Conservation (phyloP, 495 filamentous ascomycete species). For the Lepidopterella palustris region DNA sequence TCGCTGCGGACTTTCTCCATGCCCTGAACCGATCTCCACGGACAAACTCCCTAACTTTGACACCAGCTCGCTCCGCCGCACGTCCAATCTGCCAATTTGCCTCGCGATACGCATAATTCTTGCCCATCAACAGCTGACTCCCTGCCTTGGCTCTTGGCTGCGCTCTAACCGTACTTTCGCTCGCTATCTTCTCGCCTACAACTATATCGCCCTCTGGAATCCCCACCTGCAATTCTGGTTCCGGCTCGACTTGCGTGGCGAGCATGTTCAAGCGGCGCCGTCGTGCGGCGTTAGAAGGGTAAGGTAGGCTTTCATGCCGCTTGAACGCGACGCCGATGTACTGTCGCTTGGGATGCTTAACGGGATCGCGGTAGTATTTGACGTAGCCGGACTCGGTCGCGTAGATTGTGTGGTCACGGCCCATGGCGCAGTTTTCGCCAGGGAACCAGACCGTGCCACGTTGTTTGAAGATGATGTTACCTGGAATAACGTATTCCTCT, state of each 20-base stretch:
- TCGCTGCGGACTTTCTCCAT: constrained; percentile 49
- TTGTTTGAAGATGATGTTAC: constrained; percentile 97
- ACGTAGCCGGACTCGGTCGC: constrained; percentile 80
- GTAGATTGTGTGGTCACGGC: constrained; percentile 96
- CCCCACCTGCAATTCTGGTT: not conserved
- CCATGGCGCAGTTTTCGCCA: constrained; percentile 88
- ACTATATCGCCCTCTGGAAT: constrained; percentile 6
- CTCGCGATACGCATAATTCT: constrained; percentile 49
- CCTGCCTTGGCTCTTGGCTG: not conserved
- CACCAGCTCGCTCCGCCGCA: constrained; percentile 52
- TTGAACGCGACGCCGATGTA: constrained; percentile 90
- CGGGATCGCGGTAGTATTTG: constrained; percentile 87
- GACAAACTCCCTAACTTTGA: constrained; percentile 48
- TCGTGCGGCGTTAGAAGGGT: constrained; percentile 59
- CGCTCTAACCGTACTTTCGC: not conserved
- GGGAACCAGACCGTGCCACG: constrained; percentile 90
- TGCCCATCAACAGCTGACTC: constrained; percentile 7
- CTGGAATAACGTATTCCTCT: constrained; percentile 86
- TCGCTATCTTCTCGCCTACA: constrained; percentile 9
- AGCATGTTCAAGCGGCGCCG: constrained; percentile 66
- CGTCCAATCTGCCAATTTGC: constrained; percentile 79
- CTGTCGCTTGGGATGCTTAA: constrained; percentile 68
- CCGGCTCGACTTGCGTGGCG: constrained; percentile 32
- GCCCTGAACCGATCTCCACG: constrained; percentile 54
- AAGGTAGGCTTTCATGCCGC: constrained; percentile 65